These are phyloP conservation scores for Trichaptum fuscoviolaceum DNA, from an alignment of 768 basidiomycete species.

Conservation along the genomic window DNA sequence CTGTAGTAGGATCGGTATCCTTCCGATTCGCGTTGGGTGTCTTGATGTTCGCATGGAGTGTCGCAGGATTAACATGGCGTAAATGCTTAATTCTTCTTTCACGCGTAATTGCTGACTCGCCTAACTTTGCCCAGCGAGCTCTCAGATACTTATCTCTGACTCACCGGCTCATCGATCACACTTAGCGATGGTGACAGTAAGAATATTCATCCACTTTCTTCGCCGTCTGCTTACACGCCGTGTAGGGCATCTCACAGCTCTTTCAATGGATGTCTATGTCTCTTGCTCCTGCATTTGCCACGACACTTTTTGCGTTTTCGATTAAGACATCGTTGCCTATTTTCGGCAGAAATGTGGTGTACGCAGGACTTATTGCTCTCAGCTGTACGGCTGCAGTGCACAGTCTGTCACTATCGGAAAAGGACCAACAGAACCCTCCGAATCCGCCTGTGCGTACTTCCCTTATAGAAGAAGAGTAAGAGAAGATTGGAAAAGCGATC, in stretches of 20 bases:
- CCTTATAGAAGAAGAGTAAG: too few species aligned
- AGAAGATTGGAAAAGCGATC: too few species aligned
- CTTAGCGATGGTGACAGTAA: neutral
- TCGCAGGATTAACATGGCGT: neutral
- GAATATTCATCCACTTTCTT: neutral
- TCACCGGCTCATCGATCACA: neutral
- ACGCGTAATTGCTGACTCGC: neutral
- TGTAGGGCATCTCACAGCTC: slow-evolving; percentile 13
- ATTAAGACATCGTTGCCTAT: slow-evolving; percentile 5
- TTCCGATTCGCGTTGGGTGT: slow-evolving; percentile 6
- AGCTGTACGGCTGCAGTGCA: neutral
- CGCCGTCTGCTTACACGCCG: neutral
- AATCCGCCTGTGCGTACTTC: too few species aligned
- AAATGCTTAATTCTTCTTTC: neutral
- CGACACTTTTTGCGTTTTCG: slow-evolving; percentile 14
- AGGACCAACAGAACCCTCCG: neutral
- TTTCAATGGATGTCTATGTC: slow-evolving; percentile 11
- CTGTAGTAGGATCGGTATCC: neutral
- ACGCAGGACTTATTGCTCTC: neutral
- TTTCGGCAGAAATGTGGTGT: neutral
- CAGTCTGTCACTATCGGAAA: neutral
- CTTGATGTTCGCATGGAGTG: slow-evolving; percentile 5
- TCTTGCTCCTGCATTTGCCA: slow-evolving; percentile 14
- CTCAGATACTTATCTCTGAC: neutral
- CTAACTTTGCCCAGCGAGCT: neutral